Base-by-base conservation (phyloP, 2,329 filamentous ascomycete genomes). In the Phialocephala subalpina region DNA sequence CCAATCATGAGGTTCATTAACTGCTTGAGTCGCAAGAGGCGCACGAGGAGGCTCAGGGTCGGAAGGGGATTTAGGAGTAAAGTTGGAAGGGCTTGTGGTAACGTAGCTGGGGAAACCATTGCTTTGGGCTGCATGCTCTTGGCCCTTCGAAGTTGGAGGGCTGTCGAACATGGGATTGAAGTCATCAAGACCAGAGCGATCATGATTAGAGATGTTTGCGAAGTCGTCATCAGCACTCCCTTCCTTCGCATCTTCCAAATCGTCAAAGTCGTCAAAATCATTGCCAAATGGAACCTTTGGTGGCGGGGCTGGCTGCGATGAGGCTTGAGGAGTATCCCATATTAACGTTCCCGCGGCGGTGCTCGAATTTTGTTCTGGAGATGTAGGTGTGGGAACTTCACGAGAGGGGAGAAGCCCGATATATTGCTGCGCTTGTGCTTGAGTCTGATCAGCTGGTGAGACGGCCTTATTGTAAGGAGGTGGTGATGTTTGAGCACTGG, bases 101-200 rank as follows among this genome's bases (percentile, higher is more conserved):
- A 33, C 29, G 29, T 33, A 33, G 29, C 65, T 63, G 22, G 68
- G 73, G 61, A 75, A 76, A 9, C 66, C 69, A 63, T 72, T 72
- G 35, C 71, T 59, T 33, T 73, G 65, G 36, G 69, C 63, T 11
- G 72, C 59, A 58, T 73, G 71, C 57, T 74, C 69, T 63, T 68
- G 68, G 16, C 69, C 73, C 62, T 76, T 77, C 20, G 74, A 73
- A 47, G 72, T 67, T 9, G 74, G 74, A 12, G 78, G 76, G 77
- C 90, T 92, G 78, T 96, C 92, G 70, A 96, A 96, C 20, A 92
- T 88, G 0, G 91, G 86, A 75, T 94, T 93, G 78, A 95, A 96
- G 71, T 95, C 92, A 69, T 92, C 90, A 0, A 92, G 81, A 11
- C 87, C 88, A 20, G 89, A 91, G 53, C 88, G 86, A 58, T 81